These are phyloP conservation scores for Xylaria sp. DNA, from an alignment of 2,329 filamentous ascomycete genomes.

Conservation along the genomic window DNA sequence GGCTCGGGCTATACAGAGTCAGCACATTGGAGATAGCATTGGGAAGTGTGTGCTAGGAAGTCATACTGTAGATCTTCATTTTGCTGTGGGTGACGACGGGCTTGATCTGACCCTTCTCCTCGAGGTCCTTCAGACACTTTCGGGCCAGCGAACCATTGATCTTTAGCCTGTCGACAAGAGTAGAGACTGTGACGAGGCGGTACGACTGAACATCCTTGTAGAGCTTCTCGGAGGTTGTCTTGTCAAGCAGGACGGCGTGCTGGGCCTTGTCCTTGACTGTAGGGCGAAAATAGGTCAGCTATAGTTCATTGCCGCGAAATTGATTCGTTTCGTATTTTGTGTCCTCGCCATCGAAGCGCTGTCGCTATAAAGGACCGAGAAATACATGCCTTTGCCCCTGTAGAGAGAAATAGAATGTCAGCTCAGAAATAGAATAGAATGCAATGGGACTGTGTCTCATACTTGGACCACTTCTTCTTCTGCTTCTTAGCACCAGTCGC, in stretches of 20 bases:
- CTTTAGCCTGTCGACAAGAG: conserved; percentile 99
- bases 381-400: conserved; percentile 50
- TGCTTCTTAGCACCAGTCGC: conserved; percentile 78
- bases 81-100: conserved; percentile 96
- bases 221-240: conserved; percentile 96
- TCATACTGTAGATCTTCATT: conserved; percentile 95
- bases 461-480: conserved; percentile 81
- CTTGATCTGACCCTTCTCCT: conserved; percentile 99
- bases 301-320: conserved; percentile 8
- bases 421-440: conserved; percentile 30
- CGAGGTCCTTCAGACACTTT: conserved; percentile 87
- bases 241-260: conserved; percentile 99
- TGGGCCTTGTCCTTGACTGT: conserved; percentile 99
- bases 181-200: conserved; percentile 98
- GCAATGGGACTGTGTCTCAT: conserved; percentile 55
- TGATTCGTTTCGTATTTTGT: conserved; percentile 31
- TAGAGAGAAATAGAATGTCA: conserved; percentile 39
- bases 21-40: conserved; percentile 29
- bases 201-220: conserved; percentile 99
- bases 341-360: conserved; percentile 24
- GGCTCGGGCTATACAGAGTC: conserved; percentile 47
- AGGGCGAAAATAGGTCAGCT: conserved; percentile 40
- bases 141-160: conserved; percentile 98
- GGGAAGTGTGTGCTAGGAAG: background rate
- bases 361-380: conserved; percentile 30